phyloP scores from a whole-genome alignment of 2,329 filamentous ascomycete species.

The Exophiala calicioides region DNA sequence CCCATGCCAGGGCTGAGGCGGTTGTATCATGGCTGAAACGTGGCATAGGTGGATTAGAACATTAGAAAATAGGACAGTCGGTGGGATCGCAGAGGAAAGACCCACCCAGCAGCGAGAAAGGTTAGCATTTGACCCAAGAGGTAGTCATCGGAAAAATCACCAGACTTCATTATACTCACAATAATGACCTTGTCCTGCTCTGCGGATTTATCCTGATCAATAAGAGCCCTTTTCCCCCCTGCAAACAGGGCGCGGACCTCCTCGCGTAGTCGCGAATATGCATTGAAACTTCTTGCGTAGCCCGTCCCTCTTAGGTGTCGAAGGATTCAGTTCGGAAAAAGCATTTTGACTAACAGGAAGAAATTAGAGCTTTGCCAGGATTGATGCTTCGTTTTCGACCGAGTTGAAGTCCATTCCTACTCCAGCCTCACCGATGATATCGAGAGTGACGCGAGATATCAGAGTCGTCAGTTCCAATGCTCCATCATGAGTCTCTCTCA shows the following conservation, averaged over 20 bases:
- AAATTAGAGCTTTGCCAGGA: slow-evolving; percentile 64
- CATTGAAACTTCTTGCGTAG: too few species aligned
- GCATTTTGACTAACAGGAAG: slow-evolving; percentile 57
- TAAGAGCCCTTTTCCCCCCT: slow-evolving; percentile 33
- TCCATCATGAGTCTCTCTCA: slow-evolving; percentile 36
- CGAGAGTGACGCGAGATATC: slow-evolving; percentile 64
- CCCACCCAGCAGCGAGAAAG: slow-evolving; percentile 68
- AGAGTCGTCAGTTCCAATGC: slow-evolving; percentile 55
- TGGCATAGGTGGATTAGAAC: background rate
- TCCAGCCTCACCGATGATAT: slow-evolving; percentile 69
- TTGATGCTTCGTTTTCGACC: slow-evolving; percentile 60
- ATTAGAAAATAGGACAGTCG: too few species aligned
- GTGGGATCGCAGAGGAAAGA: too few species aligned
- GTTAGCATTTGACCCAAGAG: slow-evolving; percentile 86
- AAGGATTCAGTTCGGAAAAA: slow-evolving; percentile 43
- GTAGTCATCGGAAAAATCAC: slow-evolving; percentile 72
- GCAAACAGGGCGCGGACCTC: too few species aligned
- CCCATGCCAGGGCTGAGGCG: slow-evolving; percentile 32
- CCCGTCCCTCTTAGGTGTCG: too few species aligned
- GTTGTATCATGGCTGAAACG: slow-evolving; percentile 38
- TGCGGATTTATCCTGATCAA: too few species aligned
- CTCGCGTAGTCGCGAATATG: slow-evolving; percentile 39
- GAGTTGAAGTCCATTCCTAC: slow-evolving; percentile 70
- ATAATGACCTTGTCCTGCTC: slow-evolving; percentile 69
- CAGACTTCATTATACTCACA: slow-evolving; percentile 73